Evolutionary conservation across 2,329 filamentous ascomycete genomes (phyloP).

Genomic region (Tolypocladium tundrense): DNA sequence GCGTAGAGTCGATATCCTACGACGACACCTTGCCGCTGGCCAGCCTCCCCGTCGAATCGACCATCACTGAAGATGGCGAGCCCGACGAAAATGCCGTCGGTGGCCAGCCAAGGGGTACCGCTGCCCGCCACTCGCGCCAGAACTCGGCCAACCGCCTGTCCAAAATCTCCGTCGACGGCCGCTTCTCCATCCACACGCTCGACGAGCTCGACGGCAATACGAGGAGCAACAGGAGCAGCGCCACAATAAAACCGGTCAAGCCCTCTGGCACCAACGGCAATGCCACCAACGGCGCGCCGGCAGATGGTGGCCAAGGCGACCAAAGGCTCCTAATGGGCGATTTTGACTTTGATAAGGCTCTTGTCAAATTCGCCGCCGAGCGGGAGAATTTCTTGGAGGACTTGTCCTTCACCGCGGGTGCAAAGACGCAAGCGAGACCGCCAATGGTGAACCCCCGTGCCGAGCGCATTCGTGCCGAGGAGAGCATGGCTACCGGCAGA

Average conservation of each 20-base stretch:
- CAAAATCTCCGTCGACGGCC: constrained; percentile 38
- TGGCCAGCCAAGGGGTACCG: constrained; percentile 12
- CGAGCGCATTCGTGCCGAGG: constrained; percentile 71
- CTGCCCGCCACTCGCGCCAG: constrained; percentile 49
- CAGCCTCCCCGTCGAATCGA: constrained; percentile 36
- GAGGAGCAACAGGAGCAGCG: constrained; percentile 54
- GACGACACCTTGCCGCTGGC: constrained; percentile 36
- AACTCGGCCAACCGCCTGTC: constrained; percentile 50
- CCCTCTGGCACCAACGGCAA: constrained; percentile 14
- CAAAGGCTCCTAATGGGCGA: constrained; percentile 37
- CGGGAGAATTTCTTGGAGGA: constrained; percentile 90
- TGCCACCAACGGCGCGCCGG: constrained; percentile 16
- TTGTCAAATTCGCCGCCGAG: constrained; percentile 92
- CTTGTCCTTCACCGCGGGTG: constrained; percentile 77
- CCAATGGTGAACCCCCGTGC: constrained; percentile 70
- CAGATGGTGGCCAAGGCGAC: constrained; percentile 3
- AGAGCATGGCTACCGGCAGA: constrained; percentile 41
- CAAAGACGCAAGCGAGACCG: constrained; percentile 58
- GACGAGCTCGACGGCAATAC: constrained; percentile 50
- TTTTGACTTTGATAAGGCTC: constrained; percentile 86
- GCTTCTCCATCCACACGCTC: constrained; percentile 42
- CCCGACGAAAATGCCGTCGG: constrained; percentile 31
- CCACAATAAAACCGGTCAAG: constrained; percentile 45
- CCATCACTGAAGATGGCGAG: constrained; percentile 55
- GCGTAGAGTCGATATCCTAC: constrained; percentile 58